Base-by-base conservation (phyloP, 2,329 filamentous ascomycete genomes). In the Cercospora zeina region DNA sequence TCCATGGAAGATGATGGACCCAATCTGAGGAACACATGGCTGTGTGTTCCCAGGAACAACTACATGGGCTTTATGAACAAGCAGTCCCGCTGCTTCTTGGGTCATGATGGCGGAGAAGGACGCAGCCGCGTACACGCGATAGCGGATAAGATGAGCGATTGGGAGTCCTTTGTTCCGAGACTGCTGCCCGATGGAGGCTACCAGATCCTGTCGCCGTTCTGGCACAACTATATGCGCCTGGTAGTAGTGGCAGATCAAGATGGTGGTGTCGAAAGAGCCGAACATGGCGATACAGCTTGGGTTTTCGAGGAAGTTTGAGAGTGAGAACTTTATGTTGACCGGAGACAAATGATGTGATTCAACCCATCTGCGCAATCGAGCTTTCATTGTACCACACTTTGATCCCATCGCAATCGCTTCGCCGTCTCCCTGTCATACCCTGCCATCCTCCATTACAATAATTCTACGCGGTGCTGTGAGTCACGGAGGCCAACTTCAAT, bases 61-160 rank as follows among this genome's bases (percentile, higher is more conserved):
- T 27, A 27, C 21, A 47, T 27, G 42, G 42, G 42, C n/a, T 49
- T 49, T 7, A 49, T 49, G 42, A 49, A 49, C 42, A 49, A 49
- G 21, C 21, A 49, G 14, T 49, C 42, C 21, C 42, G 42, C 11
- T 27, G 42, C 42, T 49, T 49, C 21, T 5, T 49, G 42, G 13
- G 42, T 6, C 42, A 49, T 21, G 42, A 49, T 5, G 13, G 21
- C 4, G 13, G 13, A 13, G 21, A 9, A 5, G 21, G 19, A 11
- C 11, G 42, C 3, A 49, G 42, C 7, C 13, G 5, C 1, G 13
- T 49, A 8, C 42, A 49, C 13, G 42, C 42, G 13, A 8, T 3
- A 27, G 42, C 27, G 21, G 14, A n/a, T 7, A 6, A 13, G 4
- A 30, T 49, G 21, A 7, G 13, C 1, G 21, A 27, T 0, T 49